Percentiles rank a stretch among this genome's conserved stretches.
These are phyloP conservation scores for Rhypophila decipiens DNA, from an alignment of 495 filamentous ascomycete species.

Conservation along the genomic window DNA sequence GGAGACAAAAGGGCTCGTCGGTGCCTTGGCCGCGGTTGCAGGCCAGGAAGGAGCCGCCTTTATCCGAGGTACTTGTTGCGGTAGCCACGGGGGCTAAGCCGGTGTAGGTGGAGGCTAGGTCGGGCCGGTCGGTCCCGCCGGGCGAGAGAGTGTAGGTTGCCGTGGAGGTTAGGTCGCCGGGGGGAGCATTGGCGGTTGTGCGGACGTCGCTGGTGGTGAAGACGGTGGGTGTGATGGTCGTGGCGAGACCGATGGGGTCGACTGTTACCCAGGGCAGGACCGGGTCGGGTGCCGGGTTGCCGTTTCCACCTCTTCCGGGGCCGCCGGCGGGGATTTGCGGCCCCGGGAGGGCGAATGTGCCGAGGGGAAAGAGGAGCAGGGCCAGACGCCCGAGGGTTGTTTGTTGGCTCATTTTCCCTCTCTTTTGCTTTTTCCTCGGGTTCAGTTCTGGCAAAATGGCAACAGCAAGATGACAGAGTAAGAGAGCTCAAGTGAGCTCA, in stretches of 20 bases:
- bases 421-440: background rate
- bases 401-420: background rate
- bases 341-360: too few species aligned
- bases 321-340: too few species aligned
- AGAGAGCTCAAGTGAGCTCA: background rate
- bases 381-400: too few species aligned
- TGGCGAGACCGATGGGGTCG: slow-evolving; percentile 13
- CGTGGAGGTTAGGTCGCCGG: slow-evolving; percentile 15
- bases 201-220: slow-evolving; percentile 16
- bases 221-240: slow-evolving; percentile 19
- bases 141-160: slow-evolving; percentile 20
- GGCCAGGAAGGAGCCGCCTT: slow-evolving; percentile 20
- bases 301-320: background rate
- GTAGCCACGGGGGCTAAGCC: slow-evolving; percentile 23
- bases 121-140: slow-evolving; percentile 1
- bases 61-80: slow-evolving; percentile 8
- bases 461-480: too few species aligned
- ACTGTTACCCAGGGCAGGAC: slow-evolving; percentile 22
- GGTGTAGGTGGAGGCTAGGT: slow-evolving; percentile 18
- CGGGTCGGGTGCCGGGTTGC: background rate
- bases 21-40: slow-evolving; percentile 15
- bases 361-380: too few species aligned
- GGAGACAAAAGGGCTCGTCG: slow-evolving; percentile 23
- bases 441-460: background rate
- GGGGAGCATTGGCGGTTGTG: slow-evolving; percentile 17